phyloP scores from a whole-genome alignment of 345 rosid species.

The Pistacia integerrima region DNA sequence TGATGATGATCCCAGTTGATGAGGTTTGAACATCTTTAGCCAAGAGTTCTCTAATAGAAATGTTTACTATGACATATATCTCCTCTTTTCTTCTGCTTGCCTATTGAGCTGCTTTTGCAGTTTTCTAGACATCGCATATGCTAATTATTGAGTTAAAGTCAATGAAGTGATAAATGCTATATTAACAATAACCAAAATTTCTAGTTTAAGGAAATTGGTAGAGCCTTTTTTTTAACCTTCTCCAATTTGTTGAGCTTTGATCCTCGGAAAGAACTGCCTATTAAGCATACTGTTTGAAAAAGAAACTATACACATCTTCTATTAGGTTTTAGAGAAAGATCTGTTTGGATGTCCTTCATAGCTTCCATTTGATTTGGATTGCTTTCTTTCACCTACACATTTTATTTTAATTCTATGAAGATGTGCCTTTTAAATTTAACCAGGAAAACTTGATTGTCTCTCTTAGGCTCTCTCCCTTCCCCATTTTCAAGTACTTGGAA shows the following conservation, averaged over 20 bases:
- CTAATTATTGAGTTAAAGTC: slow-evolving; percentile 6
- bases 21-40: slow-evolving; percentile 55
- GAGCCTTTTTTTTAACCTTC: background rate
- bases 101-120: slow-evolving; percentile 9
- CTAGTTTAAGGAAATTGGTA: background rate
- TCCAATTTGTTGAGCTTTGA: background rate
- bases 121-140: background rate
- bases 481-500: background rate
- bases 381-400: background rate
- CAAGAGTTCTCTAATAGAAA: background rate
- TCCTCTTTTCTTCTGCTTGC: background rate
- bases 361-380: background rate
- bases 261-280: background rate
- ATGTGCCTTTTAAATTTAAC: background rate
- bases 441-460: background rate
- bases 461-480: background rate
- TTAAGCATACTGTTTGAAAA: background rate
- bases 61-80: background rate
- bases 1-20: slow-evolving; percentile 96
- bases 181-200: background rate
- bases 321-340: background rate
- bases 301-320: background rate
- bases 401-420: background rate
- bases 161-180: background rate
- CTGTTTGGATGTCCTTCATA: background rate